Base-by-base conservation (phyloP, 805 yeast species). In the Teunomyces aglyptinius region DNA sequence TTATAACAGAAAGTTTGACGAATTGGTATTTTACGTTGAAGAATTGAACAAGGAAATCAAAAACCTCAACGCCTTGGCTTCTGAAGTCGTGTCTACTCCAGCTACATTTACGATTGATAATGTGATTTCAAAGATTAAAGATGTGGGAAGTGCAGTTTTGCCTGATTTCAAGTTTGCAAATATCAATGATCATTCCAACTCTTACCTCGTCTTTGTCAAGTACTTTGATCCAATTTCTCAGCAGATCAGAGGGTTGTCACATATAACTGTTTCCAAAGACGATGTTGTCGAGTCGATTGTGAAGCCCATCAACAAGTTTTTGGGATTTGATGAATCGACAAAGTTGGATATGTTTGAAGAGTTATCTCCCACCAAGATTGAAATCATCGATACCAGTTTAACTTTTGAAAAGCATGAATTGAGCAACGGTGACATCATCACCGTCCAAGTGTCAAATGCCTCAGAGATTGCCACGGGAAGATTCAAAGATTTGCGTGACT, bases 401-500 rank as follows among this genome's bases (percentile, higher is more conserved):
- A 70, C 81, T 1, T 79, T 80, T 57, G 78, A 76, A 52, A 76
- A 78, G 48, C 67, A 76, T 32, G 94, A 87, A 53, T 59, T 86
- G 15, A 71, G 74, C 5, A 78, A 75, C 47, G 95, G 95, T 55
- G 95, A 87, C 58, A 84, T 87, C 12, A 59, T 87, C 22, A 65
- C 66, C 6, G 61, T 69, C 10, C 71, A 70, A 45, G 52, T 61
- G 16, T 6, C 52, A 65, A 2, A 63, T 64, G 52, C 65, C 51
- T 50, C 50, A 32, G 42, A 63, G 15, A 54, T 54, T 20, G 45
- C 45, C 4, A 18, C 10, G 8, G 49, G 34, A 20, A 54, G 28
- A 49, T 53, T 60, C 34, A 60, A 60, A 11, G 59, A 63, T 43
- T 67, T 75, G 7, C 64, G 66, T n/a, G 75, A 75, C 0, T 78